A percentile compares a stretch with the other conserved stretches of the same genome.
These are phyloP conservation scores for Harrya chromipes DNA, from an alignment of 768 basidiomycete species.

Conservation along the genomic window DNA sequence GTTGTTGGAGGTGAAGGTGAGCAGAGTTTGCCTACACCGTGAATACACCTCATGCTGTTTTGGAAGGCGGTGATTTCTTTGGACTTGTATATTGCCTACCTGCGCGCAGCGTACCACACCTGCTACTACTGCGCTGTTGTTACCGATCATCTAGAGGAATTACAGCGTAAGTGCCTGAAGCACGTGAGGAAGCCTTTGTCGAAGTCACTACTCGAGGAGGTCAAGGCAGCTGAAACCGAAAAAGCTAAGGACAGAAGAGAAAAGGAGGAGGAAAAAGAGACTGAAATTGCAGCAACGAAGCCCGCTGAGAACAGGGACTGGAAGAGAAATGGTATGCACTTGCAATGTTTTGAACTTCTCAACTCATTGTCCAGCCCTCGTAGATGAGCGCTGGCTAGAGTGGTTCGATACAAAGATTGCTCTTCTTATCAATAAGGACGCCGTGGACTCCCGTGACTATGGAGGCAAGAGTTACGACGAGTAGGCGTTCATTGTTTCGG, in stretches of 20 bases:
- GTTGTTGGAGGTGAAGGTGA: conserved; percentile 65
- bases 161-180: conserved; percentile 91
- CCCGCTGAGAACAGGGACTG: conserved; percentile 48
- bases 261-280: conserved; percentile 43
- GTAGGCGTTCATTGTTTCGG: conserved; percentile 46
- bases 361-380: conserved; percentile 9
- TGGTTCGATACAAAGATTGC: conserved; percentile 86
- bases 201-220: conserved; percentile 58
- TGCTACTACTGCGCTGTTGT: conserved; percentile 98
- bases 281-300: conserved; percentile 24
- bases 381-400: conserved; percentile 88
- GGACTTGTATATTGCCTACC: conserved; percentile 90
- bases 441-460: conserved; percentile 83
- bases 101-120: conserved; percentile 88
- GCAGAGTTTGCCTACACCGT: conserved; percentile 19
- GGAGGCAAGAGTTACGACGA: conserved; percentile 89
- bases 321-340: conserved; percentile 63
- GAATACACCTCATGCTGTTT: conserved; percentile 21
- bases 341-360: not conserved
- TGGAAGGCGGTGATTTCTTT: conserved; percentile 72
- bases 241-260: conserved; percentile 48
- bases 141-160: conserved; percentile 91
- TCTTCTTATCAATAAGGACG: conserved; percentile 71
- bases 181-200: conserved; percentile 80
- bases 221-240: conserved; percentile 51